Conservation (phyloP, 2,329 filamentous ascomycete genomes). For the Zarea fungicola region DNA sequence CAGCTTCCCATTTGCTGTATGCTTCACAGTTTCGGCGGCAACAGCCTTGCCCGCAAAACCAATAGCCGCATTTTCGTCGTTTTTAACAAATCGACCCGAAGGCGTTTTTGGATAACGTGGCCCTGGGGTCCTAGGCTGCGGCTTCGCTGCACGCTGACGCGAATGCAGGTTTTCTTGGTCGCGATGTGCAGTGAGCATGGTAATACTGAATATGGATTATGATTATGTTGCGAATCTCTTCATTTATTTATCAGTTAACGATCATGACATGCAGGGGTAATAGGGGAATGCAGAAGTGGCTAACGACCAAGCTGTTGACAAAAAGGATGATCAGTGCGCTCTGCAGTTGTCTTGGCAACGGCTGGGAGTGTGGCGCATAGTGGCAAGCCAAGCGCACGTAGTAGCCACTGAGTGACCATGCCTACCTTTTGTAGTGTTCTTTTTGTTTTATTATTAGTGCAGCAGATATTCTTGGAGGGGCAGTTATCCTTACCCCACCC, state of each 20-base stretch:
- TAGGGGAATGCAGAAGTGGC: background rate
- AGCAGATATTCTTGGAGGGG: slow-evolving; percentile 13
- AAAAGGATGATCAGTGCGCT: slow-evolving; percentile 3
- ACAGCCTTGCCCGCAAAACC: slow-evolving; percentile 35
- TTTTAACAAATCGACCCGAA: slow-evolving; percentile 61
- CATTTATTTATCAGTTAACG: background rate
- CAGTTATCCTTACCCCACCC: slow-evolving; percentile 16
- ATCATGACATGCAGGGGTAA: background rate
- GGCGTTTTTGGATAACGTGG: slow-evolving; percentile 76
- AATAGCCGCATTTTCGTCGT: slow-evolving; percentile 71
- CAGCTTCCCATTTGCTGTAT: slow-evolving; percentile 32
- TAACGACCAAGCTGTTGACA: background rate
- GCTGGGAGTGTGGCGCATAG: slow-evolving; percentile 5
- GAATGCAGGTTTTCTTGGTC: slow-evolving; percentile 85
- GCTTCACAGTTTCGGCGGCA: slow-evolving; percentile 49
- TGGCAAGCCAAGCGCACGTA: background rate
- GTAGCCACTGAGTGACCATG: slow-evolving; percentile 6
- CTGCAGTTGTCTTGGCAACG: slow-evolving; percentile 15
- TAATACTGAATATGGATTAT: background rate
- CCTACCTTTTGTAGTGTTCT: too few relatives aligned
- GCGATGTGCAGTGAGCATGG: slow-evolving; percentile 70
- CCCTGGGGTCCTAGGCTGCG: slow-evolving; percentile 76
- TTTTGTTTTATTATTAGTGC: slow-evolving; percentile 2
- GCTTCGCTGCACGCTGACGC: slow-evolving; percentile 70
- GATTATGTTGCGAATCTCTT: background rate